Base-by-base conservation (phyloP, 768 basidiomycete genomes). In the Lenzites betulinus region DNA sequence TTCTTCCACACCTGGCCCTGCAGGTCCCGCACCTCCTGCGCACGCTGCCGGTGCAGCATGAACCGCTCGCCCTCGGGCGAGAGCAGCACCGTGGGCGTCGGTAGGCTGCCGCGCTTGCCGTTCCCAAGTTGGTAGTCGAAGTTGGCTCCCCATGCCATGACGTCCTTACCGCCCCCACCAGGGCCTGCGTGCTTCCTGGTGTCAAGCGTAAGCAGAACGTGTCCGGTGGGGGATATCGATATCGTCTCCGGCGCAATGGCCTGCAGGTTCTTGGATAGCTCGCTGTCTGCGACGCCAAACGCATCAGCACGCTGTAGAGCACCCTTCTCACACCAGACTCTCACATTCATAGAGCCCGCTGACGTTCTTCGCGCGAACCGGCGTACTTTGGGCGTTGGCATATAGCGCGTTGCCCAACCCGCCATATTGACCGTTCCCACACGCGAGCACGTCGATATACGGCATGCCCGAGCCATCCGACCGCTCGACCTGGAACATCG, bases 321-420 rank as follows among this genome's bases (percentile, higher is more conserved):
- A 35, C 26, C n/a, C 43, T 22, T 33, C 33, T 51, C 58, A 28
- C 13, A 22, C 30, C 16, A 51, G n/a, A 33, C 33, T 69, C 90
- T 76, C 68, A 93, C 92, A 96, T 81, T 95, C 93, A n/a, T 81
- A 75, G 25, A 96, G 76, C 12, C 92, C 92, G 68, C 92, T 93
- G 58, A 96, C 79, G 44, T 84, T 85, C 74, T 87, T 93, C 2
- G 89, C 88, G 57, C 86, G 85, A 0, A 84, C 77, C 2, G 92
- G 94, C 36, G 77, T 77, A 44, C 85, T 81, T 67, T 90, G 90
- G 0, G 86, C 85, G 58, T 82, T 92, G 67, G 83, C 90, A 75
- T 82, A 93, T 18, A 76, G 65, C 0, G 77, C 81, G 62, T 81
- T 89, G 3, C 90, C 91, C 12, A 93, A 78, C 16, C 88, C 89